Evolutionary conservation across 768 basidiomycete species (phyloP).

Genomic region (Suillus placidus): DNA sequence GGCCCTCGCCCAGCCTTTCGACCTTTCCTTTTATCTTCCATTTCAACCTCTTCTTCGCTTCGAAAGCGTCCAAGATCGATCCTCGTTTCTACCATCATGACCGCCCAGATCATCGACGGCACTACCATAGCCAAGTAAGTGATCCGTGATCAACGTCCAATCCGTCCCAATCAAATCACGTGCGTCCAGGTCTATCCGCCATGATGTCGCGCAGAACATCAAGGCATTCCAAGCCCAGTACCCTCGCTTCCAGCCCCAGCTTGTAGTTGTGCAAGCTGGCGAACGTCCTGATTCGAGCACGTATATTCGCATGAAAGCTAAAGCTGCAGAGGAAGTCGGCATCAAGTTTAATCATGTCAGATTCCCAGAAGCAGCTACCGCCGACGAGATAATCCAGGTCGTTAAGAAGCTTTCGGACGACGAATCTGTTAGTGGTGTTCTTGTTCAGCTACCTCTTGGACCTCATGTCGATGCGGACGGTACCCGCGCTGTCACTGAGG

Average conservation of each 20-base stretch:
- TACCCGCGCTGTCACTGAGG: constrained; percentile 92
- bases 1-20: background rate
- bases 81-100: constrained; percentile 33
- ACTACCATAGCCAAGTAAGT: constrained; percentile 81
- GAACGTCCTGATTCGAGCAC: constrained; percentile 86
- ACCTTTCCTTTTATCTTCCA: constrained; percentile 13
- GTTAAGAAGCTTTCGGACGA: constrained; percentile 87
- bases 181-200: constrained; percentile 72
- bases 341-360: constrained; percentile 83
- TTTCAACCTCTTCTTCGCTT: constrained; percentile 8
- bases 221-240: constrained; percentile 59
- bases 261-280: constrained; percentile 94
- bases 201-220: constrained; percentile 73
- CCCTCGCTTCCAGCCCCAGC: constrained; percentile 89
- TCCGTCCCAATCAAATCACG: constrained; percentile 17
- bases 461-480: constrained; percentile 79
- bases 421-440: constrained; percentile 79
- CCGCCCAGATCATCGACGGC: constrained; percentile 77
- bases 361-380: constrained; percentile 66
- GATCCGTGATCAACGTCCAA: constrained; percentile 5
- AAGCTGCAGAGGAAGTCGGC: constrained; percentile 93
- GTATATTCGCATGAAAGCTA: constrained; percentile 97
- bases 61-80: constrained; percentile 7
- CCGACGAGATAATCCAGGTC: constrained; percentile 73
- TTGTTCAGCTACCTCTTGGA: constrained; percentile 94